Evolutionary conservation across 2,329 filamentous ascomycete species (phyloP).

Genomic region (Penicillium janthinellum): DNA sequence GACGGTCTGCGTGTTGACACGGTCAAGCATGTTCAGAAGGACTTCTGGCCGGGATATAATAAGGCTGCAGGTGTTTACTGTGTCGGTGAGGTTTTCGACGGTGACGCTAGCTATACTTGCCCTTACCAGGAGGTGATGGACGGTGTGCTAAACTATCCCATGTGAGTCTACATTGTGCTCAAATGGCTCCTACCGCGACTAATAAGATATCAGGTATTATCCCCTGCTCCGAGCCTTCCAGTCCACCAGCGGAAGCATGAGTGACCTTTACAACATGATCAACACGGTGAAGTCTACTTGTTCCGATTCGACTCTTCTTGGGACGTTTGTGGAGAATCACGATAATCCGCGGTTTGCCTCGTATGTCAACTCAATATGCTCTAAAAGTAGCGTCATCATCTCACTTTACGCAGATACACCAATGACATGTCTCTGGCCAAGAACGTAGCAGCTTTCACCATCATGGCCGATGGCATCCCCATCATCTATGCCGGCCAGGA

Average conservation of each 20-base stretch:
- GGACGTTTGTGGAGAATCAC: slow-evolving; percentile 63
- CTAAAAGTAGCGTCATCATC: too few relatives aligned
- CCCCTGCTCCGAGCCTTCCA: slow-evolving; percentile 41
- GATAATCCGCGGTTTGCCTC: slow-evolving; percentile 59
- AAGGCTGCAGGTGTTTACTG: slow-evolving; percentile 50
- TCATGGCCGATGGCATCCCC: slow-evolving; percentile 63
- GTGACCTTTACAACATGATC: slow-evolving; percentile 39
- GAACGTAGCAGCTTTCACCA: slow-evolving; percentile 63
- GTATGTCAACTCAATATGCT: slow-evolving; percentile 14
- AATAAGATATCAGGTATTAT: slow-evolving; percentile 34
- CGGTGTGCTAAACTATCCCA: slow-evolving; percentile 54
- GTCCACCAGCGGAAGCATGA: slow-evolving; percentile 37
- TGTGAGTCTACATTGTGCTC: slow-evolving; percentile 23
- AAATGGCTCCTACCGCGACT: background rate
- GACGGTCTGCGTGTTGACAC: background rate
- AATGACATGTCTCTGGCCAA: slow-evolving; percentile 53
- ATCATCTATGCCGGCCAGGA: slow-evolving; percentile 70
- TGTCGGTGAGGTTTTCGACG: slow-evolving; percentile 51
- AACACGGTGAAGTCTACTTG: slow-evolving; percentile 39
- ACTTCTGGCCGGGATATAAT: slow-evolving; percentile 49
- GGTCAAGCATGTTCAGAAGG: slow-evolving; percentile 48
- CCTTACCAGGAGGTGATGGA: slow-evolving; percentile 50
- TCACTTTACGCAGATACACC: slow-evolving; percentile 28
- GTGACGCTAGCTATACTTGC: slow-evolving; percentile 45
- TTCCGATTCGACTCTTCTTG: slow-evolving; percentile 52